These are phyloP conservation scores for Rhizopogon vulgaris DNA, from an alignment of 768 basidiomycete species.

Conservation along the genomic window DNA sequence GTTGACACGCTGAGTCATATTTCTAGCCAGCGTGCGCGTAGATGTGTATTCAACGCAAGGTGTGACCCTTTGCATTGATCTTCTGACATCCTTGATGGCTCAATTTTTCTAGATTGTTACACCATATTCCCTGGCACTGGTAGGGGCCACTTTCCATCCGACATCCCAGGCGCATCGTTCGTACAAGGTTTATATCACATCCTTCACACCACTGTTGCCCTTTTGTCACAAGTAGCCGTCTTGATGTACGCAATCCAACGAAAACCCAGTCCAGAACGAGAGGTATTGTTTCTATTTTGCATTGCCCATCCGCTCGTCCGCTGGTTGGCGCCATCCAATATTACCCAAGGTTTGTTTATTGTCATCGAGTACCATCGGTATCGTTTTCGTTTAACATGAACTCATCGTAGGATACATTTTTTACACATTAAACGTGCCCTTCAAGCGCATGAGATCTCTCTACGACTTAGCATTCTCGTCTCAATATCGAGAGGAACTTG, in stretches of 20 bases:
- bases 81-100: background rate
- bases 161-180: slow-evolving; percentile 30
- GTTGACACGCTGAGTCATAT: slow-evolving; percentile 7
- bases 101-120: slow-evolving; percentile 10
- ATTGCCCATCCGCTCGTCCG: slow-evolving; percentile 24
- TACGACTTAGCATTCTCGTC: slow-evolving; percentile 33
- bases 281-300: slow-evolving; percentile 21
- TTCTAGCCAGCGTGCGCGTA: slow-evolving; percentile 18
- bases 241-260: slow-evolving; percentile 12
- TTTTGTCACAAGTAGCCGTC: slow-evolving; percentile 21
- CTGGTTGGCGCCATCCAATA: slow-evolving; percentile 29
- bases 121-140: slow-evolving; percentile 10
- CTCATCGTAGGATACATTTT: slow-evolving; percentile 31
- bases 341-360: slow-evolving; percentile 25
- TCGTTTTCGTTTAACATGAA: background rate
- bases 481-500: slow-evolving; percentile 27
- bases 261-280: slow-evolving; percentile 21
- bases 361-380: background rate
- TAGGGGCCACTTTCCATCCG: slow-evolving; percentile 24
- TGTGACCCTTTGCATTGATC: background rate
- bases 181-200: slow-evolving; percentile 19
- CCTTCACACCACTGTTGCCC: slow-evolving; percentile 15
- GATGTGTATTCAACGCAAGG: slow-evolving; percentile 18
- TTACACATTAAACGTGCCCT: slow-evolving; percentile 31
- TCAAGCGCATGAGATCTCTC: slow-evolving; percentile 32